phyloP scores from a whole-genome alignment of 2,329 filamentous ascomycete species.

The Phaeosphaeriaceae sp. region DNA sequence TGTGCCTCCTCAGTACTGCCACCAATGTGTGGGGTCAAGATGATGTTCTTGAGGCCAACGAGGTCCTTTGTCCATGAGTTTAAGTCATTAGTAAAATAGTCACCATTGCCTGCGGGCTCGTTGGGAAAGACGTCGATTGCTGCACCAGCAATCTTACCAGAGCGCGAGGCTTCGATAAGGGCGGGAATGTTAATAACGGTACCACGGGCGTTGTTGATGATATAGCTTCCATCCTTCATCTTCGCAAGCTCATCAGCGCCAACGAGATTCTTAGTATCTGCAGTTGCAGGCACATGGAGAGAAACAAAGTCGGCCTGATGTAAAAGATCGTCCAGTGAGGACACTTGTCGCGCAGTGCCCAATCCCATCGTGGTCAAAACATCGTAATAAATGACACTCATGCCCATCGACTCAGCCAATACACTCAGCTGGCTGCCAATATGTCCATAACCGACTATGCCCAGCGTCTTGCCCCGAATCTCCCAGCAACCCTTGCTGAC shows the following conservation, averaged over 20 bases:
- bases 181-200: slow-evolving; percentile 94
- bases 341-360: slow-evolving; percentile 84
- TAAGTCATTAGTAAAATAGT: slow-evolving; percentile 86
- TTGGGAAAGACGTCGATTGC: slow-evolving; percentile 96
- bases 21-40: slow-evolving; percentile 95
- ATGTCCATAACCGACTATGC: slow-evolving; percentile 95
- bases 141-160: slow-evolving; percentile 87
- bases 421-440: slow-evolving; percentile 97
- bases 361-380: slow-evolving; percentile 92
- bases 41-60: slow-evolving; percentile 84
- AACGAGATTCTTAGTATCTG: slow-evolving; percentile 94
- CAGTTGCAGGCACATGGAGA: slow-evolving; percentile 89
- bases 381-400: slow-evolving; percentile 98
- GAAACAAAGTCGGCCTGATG: slow-evolving; percentile 88
- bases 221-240: slow-evolving; percentile 92
- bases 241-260: slow-evolving; percentile 76
- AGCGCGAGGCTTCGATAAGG: slow-evolving; percentile 83
- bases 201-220: slow-evolving; percentile 95
- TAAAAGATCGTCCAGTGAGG: slow-evolving; percentile 77
- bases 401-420: slow-evolving; percentile 94
- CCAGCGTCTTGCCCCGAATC: slow-evolving; percentile 94
- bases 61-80: slow-evolving; percentile 88
- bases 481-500: slow-evolving; percentile 98
- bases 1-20: slow-evolving; percentile 98
- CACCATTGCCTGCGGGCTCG: slow-evolving; percentile 91